These are phyloP conservation scores for Metarhizium brunneum DNA, from an alignment of 2,329 filamentous ascomycete species.

Conservation along the genomic window DNA sequence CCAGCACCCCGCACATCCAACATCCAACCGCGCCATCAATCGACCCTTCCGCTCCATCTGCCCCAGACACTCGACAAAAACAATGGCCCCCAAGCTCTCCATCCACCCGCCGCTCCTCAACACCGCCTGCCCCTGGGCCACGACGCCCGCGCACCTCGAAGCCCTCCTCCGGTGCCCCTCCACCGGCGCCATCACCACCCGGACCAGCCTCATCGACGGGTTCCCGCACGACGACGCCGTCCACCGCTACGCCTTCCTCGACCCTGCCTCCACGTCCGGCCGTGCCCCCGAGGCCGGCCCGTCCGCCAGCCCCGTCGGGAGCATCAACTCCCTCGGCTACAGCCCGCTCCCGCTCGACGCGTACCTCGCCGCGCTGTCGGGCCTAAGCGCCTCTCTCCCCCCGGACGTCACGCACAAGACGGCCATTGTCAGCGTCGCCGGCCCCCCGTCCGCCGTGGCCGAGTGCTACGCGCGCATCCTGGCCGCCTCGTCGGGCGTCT, in stretches of 20 bases:
- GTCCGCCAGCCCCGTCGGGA: constrained; percentile 22
- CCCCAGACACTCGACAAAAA: background rate
- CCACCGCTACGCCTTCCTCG: constrained; percentile 61
- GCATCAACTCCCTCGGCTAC: constrained; percentile 67
- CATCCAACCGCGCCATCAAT: no score
- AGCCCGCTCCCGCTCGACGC: constrained; percentile 50
- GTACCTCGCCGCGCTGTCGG: constrained; percentile 49
- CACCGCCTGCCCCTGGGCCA: constrained; percentile 69
- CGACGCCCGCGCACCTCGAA: constrained; percentile 50
- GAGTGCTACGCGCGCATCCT: constrained; percentile 45
- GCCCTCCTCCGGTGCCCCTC: constrained; percentile 49
- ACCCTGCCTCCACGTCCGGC: constrained; percentile 23
- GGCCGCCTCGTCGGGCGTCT: constrained; percentile 24
- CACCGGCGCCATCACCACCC: constrained; percentile 66
- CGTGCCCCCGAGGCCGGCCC: constrained; percentile 4
- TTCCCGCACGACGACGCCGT: constrained; percentile 51
- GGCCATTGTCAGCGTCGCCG: constrained; percentile 64
- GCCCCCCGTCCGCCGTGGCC: constrained; percentile 46
- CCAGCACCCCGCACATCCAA: no score
- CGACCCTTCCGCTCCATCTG: no score
- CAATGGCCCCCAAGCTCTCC: constrained; percentile 22
- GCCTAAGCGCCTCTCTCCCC: constrained; percentile 23
- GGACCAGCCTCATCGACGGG: constrained; percentile 56
- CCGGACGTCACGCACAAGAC: constrained; percentile 33
- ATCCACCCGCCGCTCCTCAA: constrained; percentile 63